Conservation (phyloP, 768 basidiomycete genomes). For the Naematelia aurantialba region DNA sequence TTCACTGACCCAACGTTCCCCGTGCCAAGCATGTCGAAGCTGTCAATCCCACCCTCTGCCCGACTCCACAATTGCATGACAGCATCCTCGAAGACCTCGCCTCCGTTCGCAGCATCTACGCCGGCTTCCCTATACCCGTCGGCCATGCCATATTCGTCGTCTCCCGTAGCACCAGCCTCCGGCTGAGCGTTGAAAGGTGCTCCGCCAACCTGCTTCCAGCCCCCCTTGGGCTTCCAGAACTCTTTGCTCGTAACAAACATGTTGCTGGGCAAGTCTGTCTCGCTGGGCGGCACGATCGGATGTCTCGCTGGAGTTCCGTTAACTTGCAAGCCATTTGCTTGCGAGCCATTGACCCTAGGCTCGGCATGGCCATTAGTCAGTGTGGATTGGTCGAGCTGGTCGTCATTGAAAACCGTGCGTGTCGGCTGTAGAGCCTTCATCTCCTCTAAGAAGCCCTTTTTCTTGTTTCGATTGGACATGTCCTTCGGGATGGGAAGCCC, state of each 20-base stretch:
- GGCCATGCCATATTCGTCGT: neutral
- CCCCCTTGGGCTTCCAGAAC: neutral
- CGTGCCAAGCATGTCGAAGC: neutral
- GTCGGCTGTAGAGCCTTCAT: conserved; percentile 24
- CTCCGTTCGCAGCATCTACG: neutral
- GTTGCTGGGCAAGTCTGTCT: conserved; percentile 12
- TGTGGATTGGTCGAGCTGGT: neutral
- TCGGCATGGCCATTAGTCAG: conserved; percentile 5
- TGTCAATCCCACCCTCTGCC: conserved; percentile 19
- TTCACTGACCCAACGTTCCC: neutral
- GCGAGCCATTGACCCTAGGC: conserved; percentile 8
- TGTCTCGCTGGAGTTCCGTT: neutral
- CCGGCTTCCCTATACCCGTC: neutral
- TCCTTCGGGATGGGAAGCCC: conserved; percentile 16
- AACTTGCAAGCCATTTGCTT: neutral
- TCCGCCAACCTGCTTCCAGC: conserved; percentile 5
- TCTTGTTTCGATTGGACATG: conserved; percentile 38
- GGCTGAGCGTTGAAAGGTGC: neutral
- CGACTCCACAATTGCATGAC: conserved; percentile 5
- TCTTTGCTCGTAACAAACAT: conserved; percentile 7
- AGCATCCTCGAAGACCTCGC: neutral
- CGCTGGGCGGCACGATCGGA: conserved; percentile 22
- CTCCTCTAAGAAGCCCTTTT: conserved; percentile 37
- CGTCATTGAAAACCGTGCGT: conserved; percentile 22
- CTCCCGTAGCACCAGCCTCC: neutral